Percentiles rank a stretch among this genome's conserved stretches.
phyloP scores from a whole-genome alignment of 768 basidiomycete genomes.

The Suillus subaureus region DNA sequence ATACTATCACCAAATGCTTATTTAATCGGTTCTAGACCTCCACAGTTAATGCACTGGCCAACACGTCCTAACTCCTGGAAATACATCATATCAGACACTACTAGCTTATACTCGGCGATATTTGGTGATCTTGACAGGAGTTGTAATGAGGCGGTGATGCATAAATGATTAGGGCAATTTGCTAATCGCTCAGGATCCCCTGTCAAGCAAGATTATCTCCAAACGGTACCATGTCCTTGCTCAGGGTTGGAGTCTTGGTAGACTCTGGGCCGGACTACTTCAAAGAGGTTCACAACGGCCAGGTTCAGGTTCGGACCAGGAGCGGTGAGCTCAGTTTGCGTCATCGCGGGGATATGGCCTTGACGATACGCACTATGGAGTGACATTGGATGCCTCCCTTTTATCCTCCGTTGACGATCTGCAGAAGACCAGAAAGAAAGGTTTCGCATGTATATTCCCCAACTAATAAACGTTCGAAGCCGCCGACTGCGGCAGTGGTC shows the following conservation, averaged over 20 bases:
- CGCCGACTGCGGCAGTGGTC: neutral
- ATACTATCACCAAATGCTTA: neutral
- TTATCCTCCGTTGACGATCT: neutral
- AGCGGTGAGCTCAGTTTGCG: neutral
- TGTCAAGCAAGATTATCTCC: constrained; percentile 1
- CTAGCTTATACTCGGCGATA: neutral
- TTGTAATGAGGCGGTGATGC: neutral
- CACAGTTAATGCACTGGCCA: neutral
- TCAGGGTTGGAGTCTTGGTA: neutral
- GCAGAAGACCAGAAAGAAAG: neutral
- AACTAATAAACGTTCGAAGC: neutral
- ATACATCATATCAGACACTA: neutral
- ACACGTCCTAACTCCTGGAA: neutral
- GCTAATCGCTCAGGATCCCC: neutral
- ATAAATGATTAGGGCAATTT: neutral
- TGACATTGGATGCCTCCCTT: neutral
- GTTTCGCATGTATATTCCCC: neutral
- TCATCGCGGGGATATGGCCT: neutral
- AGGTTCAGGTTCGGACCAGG: neutral
- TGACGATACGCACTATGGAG: neutral
- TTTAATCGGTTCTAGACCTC: neutral
- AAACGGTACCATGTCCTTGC: neutral
- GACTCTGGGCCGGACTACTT: neutral
- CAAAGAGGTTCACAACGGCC: neutral
- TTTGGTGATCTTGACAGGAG: neutral